Evolutionary conservation across 768 basidiomycete genomes (phyloP).

Genomic region (Mycena rosella): DNA sequence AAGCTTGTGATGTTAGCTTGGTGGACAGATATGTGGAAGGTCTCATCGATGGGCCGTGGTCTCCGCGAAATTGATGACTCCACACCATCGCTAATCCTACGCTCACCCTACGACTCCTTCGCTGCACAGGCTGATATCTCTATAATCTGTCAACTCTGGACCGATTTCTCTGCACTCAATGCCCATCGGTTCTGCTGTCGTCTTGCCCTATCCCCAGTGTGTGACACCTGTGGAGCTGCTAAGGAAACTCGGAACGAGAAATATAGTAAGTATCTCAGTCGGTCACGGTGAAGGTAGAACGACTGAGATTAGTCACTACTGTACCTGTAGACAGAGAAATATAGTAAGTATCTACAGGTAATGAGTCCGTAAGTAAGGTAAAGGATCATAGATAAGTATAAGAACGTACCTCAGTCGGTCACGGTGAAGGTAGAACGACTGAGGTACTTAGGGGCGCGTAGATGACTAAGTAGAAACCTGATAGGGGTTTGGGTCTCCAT

Average conservation of each 20-base stretch:
- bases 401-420: background rate
- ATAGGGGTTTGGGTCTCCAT: too few species aligned
- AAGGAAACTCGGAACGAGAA: too few species aligned
- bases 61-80: background rate
- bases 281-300: background rate
- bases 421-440: constrained; percentile 7
- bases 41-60: background rate
- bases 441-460: background rate
- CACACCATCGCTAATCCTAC: background rate
- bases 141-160: background rate
- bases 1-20: background rate
- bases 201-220: too few species aligned
- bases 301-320: background rate
- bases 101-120: background rate
- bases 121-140: background rate
- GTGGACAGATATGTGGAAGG: too few species aligned
- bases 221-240: too few species aligned
- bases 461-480: background rate
- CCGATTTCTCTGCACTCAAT: background rate
- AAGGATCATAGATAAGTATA: background rate
- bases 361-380: constrained; percentile 5
- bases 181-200: background rate
- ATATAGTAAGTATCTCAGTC: constrained; percentile 6
- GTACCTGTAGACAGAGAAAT: constrained; percentile 15
- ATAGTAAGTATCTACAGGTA: constrained; percentile 14